Conservation (phyloP, 257 asterid species). For the Cynanchum wilfordii region DNA sequence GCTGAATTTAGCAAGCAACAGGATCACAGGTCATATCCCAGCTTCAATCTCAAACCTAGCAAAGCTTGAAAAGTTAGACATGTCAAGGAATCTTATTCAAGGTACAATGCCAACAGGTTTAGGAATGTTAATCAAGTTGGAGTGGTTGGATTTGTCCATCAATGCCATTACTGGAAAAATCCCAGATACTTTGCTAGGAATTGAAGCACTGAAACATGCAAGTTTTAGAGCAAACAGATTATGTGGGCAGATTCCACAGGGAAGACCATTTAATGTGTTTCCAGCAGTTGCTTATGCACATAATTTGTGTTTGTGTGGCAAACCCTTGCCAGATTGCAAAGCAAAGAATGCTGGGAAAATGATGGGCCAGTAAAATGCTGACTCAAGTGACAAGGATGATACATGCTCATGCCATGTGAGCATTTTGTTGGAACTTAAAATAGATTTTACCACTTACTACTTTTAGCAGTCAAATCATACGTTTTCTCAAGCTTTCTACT, state of each 20-base stretch:
- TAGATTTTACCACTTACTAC: constrained; percentile 8
- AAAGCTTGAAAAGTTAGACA: constrained; percentile 51
- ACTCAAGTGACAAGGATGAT: constrained; percentile 28
- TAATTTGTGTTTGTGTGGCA: constrained; percentile 79
- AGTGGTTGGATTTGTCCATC: constrained; percentile 75
- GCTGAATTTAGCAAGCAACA: constrained; percentile 67
- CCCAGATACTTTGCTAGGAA: constrained; percentile 58
- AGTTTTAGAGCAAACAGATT: constrained; percentile 70
- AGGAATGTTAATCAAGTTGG: constrained; percentile 55
- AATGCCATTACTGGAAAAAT: constrained; percentile 55
- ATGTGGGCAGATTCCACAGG: constrained; percentile 89
- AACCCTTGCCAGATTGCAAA: constrained; percentile 72
- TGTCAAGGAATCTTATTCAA: constrained; percentile 62
- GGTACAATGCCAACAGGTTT: constrained; percentile 72
- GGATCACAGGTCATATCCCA: constrained; percentile 66
- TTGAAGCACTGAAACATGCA: constrained; percentile 51
- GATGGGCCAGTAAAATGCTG: constrained; percentile 71
- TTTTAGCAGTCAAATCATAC: constrained; percentile 9
- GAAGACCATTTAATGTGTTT: constrained; percentile 62
- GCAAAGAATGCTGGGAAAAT: constrained; percentile 22
- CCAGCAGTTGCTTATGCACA: constrained; percentile 69
- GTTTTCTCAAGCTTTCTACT: constrained; percentile 5
- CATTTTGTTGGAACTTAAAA: constrained; percentile 14
- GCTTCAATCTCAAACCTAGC: constrained; percentile 52
- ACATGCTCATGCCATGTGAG: constrained; percentile 38